These are phyloP conservation scores for Aspergillus sp. DNA, from an alignment of 2,329 filamentous ascomycete species.

Conservation along the genomic window DNA sequence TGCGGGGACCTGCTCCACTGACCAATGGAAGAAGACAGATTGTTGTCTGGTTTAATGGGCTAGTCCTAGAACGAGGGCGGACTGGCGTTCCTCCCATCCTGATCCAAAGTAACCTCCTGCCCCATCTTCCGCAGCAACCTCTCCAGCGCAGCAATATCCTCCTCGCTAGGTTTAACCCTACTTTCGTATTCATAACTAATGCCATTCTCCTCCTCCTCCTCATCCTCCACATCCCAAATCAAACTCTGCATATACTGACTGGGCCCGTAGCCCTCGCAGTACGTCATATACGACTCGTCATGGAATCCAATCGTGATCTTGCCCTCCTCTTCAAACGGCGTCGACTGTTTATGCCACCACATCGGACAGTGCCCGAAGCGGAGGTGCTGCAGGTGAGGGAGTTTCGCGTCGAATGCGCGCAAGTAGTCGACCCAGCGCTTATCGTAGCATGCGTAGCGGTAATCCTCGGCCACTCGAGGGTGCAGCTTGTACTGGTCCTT, in stretches of 20 bases:
- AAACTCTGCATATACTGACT: conserved; percentile 23
- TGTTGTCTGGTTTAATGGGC: no score
- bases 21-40: no score
- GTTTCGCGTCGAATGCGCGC: conserved; percentile 22
- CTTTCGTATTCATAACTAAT: background rate
- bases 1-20: no score
- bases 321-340: conserved; percentile 28
- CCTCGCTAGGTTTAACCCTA: conserved; percentile 14
- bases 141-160: conserved; percentile 23
- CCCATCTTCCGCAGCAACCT: conserved; percentile 25
- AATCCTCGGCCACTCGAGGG: background rate
- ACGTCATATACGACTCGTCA: conserved; percentile 25
- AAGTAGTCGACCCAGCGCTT: conserved; percentile 31
- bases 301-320: conserved; percentile 21
- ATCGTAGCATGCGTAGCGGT: conserved; percentile 13
- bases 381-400: conserved; percentile 27
- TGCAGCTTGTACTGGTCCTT: background rate
- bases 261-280: conserved; percentile 25
- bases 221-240: background rate
- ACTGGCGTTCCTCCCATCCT: no score
- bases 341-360: conserved; percentile 7
- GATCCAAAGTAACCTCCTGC: background rate
- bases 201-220: background rate
- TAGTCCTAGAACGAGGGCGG: no score
- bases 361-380: conserved; percentile 17